Conservation (phyloP, 2,329 filamentous ascomycete genomes). For the Epichloe bromicola region DNA sequence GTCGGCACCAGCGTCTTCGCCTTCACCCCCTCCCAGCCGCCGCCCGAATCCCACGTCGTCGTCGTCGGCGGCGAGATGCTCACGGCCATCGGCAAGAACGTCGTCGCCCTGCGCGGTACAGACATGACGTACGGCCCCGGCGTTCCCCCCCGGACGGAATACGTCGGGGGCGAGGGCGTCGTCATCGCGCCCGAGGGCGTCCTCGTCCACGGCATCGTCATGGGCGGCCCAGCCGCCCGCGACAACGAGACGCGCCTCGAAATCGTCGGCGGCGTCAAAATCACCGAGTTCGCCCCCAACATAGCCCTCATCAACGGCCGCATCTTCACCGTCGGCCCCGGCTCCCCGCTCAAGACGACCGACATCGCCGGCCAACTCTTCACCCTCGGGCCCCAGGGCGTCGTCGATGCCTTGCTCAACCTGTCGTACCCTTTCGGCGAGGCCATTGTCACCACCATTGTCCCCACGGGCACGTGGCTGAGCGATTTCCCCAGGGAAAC, state of each 20-base stretch:
- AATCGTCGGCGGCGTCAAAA: slow-evolving; percentile 38
- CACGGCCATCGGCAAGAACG: slow-evolving; percentile 28
- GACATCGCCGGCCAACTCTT: slow-evolving; percentile 37
- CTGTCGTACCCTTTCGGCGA: slow-evolving; percentile 32
- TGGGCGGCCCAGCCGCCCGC: slow-evolving; percentile 29
- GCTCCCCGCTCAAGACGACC: slow-evolving; percentile 28
- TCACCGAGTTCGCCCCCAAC: slow-evolving; percentile 35
- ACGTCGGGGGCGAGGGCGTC: slow-evolving; percentile 35
- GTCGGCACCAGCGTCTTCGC: slow-evolving; percentile 25
- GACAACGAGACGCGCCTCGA: slow-evolving; percentile 27
- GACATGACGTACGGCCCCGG: slow-evolving; percentile 32
- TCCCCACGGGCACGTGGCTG: slow-evolving; percentile 15
- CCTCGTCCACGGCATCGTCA: slow-evolving; percentile 24
- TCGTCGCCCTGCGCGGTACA: slow-evolving; percentile 27
- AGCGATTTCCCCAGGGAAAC: slow-evolving; percentile 15
- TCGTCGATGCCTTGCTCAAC: slow-evolving; percentile 32
- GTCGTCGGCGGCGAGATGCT: slow-evolving; percentile 36
- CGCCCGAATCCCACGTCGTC: slow-evolving; percentile 27
- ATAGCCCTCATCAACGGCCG: slow-evolving; percentile 35
- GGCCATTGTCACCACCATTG: slow-evolving; percentile 29
- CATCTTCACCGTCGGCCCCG: slow-evolving; percentile 38
- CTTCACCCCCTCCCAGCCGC: slow-evolving; percentile 18
- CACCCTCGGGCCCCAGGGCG: slow-evolving; percentile 34
- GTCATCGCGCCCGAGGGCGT: slow-evolving; percentile 35
- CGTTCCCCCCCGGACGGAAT: slow-evolving; percentile 20